Percentiles rank a stretch among this genome's conserved stretches.
phyloP scores from a whole-genome alignment of 2,329 filamentous ascomycete species.

The Sporothrix brasiliensis region DNA sequence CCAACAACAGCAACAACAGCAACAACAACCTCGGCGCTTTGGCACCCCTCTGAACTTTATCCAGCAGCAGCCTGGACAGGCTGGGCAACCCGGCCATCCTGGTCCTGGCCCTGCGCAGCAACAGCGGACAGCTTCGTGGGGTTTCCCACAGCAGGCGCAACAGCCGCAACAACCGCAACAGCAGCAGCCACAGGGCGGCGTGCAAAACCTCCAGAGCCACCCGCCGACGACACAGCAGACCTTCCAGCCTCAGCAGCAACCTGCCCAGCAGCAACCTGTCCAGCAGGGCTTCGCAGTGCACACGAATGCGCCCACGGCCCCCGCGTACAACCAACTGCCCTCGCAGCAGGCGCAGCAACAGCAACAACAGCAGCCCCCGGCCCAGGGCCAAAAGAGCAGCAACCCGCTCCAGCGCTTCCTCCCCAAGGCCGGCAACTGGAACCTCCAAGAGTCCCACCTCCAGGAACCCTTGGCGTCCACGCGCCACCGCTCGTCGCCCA shows the following conservation, averaged over 20 bases:
- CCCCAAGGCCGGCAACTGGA: slow-evolving; percentile 53
- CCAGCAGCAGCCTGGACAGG: not conserved
- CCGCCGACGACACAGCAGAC: slow-evolving; percentile 2
- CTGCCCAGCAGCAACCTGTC: not conserved
- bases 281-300: slow-evolving; percentile 17
- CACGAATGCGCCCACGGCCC: not conserved
- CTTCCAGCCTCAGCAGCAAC: not conserved
- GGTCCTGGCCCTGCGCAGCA: not conserved
- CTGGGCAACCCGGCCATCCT: not conserved
- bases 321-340: slow-evolving; percentile 3
- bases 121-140: slow-evolving; percentile 20
- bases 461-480: slow-evolving; percentile 51
- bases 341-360: slow-evolving; percentile 21
- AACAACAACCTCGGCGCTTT: slow-evolving; percentile 21
- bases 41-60: slow-evolving; percentile 15
- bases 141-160: not conserved
- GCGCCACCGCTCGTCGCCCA: slow-evolving; percentile 44
- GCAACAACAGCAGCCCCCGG: slow-evolving; percentile 28
- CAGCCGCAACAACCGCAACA: slow-evolving; percentile 26
- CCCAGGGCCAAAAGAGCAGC: slow-evolving; percentile 1
- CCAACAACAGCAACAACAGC: slow-evolving; percentile 14
- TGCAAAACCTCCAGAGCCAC: slow-evolving; percentile 26
- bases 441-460: slow-evolving; percentile 58
- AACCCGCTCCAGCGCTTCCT: slow-evolving; percentile 50
- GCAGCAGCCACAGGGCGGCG: not conserved